phyloP scores from a whole-genome alignment of 768 basidiomycete species.

The Austroboletus eburneus region DNA sequence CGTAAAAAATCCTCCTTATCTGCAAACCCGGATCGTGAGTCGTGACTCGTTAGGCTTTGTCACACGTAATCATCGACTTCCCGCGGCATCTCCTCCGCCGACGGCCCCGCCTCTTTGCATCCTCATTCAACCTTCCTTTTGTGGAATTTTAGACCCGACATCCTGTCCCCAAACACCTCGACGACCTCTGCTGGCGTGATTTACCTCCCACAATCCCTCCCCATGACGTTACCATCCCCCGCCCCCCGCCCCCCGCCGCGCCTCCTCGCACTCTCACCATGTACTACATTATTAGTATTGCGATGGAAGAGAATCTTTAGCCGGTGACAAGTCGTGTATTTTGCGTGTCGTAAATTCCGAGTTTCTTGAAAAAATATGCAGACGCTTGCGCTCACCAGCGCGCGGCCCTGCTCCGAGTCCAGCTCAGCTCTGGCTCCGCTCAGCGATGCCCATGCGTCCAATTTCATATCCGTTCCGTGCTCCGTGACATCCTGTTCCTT shows the following conservation, averaged over 20 bases:
- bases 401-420: slow-evolving; percentile 2
- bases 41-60: slow-evolving; percentile 16
- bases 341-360: no score
- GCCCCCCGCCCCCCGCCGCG: neutral
- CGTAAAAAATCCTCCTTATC: slow-evolving; percentile 32
- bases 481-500: neutral
- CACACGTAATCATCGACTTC: slow-evolving; percentile 29
- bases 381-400: no score
- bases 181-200: slow-evolving; percentile 9
- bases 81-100: slow-evolving; percentile 34
- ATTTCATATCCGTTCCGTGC: neutral
- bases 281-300: no score
- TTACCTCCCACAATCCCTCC: slow-evolving; percentile 17
- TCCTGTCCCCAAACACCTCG: neutral
- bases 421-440: no score
- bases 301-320: neutral
- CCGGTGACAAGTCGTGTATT: neutral
- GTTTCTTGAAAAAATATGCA: no score
- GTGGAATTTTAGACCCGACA: slow-evolving; percentile 20
- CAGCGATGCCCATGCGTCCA: neutral
- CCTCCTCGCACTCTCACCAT: no score
- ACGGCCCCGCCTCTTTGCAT: slow-evolving; percentile 24
- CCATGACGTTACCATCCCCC: no score
- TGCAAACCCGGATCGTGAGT: slow-evolving; percentile 30
- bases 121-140: slow-evolving; percentile 28